Evolutionary conservation across 2,329 filamentous ascomycete species (phyloP).

Genomic region (Coniochaeta sp.): DNA sequence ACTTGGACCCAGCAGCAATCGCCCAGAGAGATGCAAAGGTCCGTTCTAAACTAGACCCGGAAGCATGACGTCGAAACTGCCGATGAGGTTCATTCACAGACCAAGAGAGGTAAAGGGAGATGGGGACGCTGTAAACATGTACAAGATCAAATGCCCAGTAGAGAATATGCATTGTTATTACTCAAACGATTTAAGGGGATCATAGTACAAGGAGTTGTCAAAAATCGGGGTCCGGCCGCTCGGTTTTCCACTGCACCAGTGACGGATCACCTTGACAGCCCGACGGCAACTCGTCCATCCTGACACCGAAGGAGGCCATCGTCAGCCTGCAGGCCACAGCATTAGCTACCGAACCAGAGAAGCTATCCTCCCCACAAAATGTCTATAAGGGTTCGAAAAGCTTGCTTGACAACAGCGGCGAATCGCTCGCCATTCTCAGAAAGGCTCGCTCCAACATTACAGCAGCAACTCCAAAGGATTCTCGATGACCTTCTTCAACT

Average conservation of each 20-base stretch:
- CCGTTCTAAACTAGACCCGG: too few species aligned
- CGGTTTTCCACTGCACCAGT: neutral
- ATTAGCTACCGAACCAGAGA: neutral
- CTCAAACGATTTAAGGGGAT: neutral
- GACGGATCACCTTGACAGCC: neutral
- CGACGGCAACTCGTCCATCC: neutral
- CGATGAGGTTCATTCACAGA: too few species aligned
- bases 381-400: neutral
- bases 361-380: neutral
- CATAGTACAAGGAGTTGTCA: slow-evolving; percentile 1
- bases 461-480: slow-evolving; percentile 93
- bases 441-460: slow-evolving; percentile 36
- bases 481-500: slow-evolving; percentile 96
- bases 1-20: too few species aligned
- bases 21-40: too few species aligned
- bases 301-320: neutral
- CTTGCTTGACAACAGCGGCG: neutral
- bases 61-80: too few species aligned
- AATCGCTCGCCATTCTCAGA: neutral
- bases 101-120: neutral
- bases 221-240: neutral
- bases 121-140: neutral
- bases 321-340: neutral
- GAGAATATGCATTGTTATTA: neutral
- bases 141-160: neutral